Evolutionary conservation across 1,284 basidiomycete genomes (phyloP).

Genomic region (Ganoderma multipileum): DNA sequence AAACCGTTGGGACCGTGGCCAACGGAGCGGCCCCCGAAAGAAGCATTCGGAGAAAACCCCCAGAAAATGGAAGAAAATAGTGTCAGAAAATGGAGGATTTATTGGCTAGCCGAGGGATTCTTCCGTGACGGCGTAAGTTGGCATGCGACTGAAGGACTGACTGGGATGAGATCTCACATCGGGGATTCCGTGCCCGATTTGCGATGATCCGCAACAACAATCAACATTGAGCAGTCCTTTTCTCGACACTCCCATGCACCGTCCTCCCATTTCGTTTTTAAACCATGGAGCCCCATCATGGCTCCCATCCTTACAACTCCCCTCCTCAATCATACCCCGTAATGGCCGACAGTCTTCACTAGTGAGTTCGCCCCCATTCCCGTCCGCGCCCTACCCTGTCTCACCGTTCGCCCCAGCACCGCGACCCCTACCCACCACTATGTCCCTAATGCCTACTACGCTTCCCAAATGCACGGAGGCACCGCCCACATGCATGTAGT

Average conservation of each 20-base stretch:
- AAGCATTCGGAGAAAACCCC: constrained; percentile 20
- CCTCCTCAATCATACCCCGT: constrained; percentile 44
- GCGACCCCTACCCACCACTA: constrained; percentile 42
- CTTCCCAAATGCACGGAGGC: constrained; percentile 50
- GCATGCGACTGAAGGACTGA: constrained; percentile 28
- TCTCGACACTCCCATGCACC: constrained; percentile 27
- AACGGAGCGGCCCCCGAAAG: constrained; percentile 24
- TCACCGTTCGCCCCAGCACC: constrained; percentile 38
- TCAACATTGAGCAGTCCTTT: constrained; percentile 33
- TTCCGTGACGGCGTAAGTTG: constrained; percentile 28
- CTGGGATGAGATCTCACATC: constrained; percentile 32
- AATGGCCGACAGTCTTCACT: constrained; percentile 67
- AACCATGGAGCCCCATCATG: constrained; percentile 35
- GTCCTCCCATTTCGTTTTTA: constrained; percentile 36
- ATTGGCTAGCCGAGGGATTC: constrained; percentile 32
- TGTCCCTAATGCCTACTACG: constrained; percentile 50
- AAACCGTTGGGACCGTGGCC: constrained; percentile 23
- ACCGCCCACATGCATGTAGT: constrained; percentile 52
- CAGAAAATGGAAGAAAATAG: constrained; percentile 21
- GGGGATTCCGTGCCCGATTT: constrained; percentile 38
- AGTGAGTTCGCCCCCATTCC: constrained; percentile 50
- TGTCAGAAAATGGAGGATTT: constrained; percentile 29
- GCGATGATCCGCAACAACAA: constrained; percentile 43
- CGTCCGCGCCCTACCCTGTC: constrained; percentile 2
- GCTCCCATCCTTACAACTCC: constrained; percentile 34